These are phyloP conservation scores for Globisporangium radiosum DNA, from an alignment of 352 stramenopile species.

Conservation along the genomic window DNA sequence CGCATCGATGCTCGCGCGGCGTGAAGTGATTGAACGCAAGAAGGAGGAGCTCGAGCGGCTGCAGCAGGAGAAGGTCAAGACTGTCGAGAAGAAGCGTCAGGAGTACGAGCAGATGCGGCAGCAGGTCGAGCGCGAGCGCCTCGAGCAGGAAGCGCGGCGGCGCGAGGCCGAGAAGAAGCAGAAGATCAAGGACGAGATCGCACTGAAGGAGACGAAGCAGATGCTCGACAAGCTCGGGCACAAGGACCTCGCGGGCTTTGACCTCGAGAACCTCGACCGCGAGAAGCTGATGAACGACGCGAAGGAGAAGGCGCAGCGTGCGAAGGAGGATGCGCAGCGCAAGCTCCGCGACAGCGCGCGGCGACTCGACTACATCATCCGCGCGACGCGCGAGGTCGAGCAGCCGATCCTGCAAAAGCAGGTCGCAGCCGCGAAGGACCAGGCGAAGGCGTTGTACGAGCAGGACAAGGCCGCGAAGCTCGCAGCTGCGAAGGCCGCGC, in stretches of 20 bases:
- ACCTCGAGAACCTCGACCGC: conserved; percentile 72
- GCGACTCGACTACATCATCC: conserved; percentile 94
- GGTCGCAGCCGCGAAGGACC: conserved; percentile 69
- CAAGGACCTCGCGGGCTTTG: conserved; percentile 57
- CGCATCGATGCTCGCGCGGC: conserved; percentile 83
- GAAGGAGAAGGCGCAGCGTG: conserved; percentile 92
- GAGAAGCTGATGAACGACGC: conserved; percentile 89
- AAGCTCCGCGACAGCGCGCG: conserved; percentile 91
- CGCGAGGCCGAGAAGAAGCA: conserved; percentile 93
- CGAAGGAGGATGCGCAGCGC: conserved; percentile 92
- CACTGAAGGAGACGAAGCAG: conserved; percentile 86
- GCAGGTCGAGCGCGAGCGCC: conserved; percentile 72
- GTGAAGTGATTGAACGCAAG: conserved; percentile 93
- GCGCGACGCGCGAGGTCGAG: conserved; percentile 95
- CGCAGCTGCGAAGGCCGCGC: conserved; percentile 73
- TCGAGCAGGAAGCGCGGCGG: conserved; percentile 68
- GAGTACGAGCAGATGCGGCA: conserved; percentile 65
- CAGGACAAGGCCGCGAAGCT: conserved; percentile 83
- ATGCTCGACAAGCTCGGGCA: conserved; percentile 77
- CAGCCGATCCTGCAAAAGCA: conserved; percentile 88
- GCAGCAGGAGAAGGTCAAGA: conserved; percentile 88
- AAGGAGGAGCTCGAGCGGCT: conserved; percentile 96
- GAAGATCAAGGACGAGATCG: conserved; percentile 95
- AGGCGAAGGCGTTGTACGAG: conserved; percentile 51
- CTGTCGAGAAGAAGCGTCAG: conserved; percentile 75